Evolutionary conservation across 176 grass and related monocot species (phyloP), one percentile per base, ranked within the genome.

Genomic region (Themeda triandra): DNA sequence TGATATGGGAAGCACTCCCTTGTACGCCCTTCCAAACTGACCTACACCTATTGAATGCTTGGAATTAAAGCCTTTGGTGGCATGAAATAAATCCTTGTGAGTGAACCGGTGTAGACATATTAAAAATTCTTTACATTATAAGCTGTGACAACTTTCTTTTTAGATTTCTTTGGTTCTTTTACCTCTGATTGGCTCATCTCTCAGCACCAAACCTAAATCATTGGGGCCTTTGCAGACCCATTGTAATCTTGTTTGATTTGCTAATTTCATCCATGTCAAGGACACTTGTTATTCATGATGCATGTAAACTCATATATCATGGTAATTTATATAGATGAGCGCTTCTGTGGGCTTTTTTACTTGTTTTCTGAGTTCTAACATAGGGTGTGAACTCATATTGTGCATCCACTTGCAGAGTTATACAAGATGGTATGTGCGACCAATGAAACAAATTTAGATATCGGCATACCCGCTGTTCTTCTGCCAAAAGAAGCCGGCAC

Each of bases 371-470:
- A 17, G 39, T 81, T 37, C 4, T 69, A 30, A 54, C 19, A 32
- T 71, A 4, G 54, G 24, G 10, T 32, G 44, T 69, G 73, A 66
- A 75, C 33, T 32, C 58, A 62, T 69, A 9, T 18, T 23, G 44
- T 59, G 6, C 62, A 24, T 80, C 39, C 76, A 45, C 69, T 31
- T 91, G 73, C 91, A 98, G 96, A 98, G 75, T 78, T 98, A 72
- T 98, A 98, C 89, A 98, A 98, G 89, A 98, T 98, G 96, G 91
- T 98, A 58, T 98, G 96, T 42, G 96, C 91, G 48, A 29, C 35
- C 71, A 92, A 94, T 81, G 96, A 96, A 86, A 98, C 91, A 65
- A 78, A 98, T 48, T 74, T 96, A 46, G 82, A 94, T 78, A 98
- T 98, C 63, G 76, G 77, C 19, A 95, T 98, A 88, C 87, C 91